Evolutionary conservation across 2,329 filamentous ascomycete genomes (phyloP).

Genomic region (Phaeosphaeriaceae sp.): DNA sequence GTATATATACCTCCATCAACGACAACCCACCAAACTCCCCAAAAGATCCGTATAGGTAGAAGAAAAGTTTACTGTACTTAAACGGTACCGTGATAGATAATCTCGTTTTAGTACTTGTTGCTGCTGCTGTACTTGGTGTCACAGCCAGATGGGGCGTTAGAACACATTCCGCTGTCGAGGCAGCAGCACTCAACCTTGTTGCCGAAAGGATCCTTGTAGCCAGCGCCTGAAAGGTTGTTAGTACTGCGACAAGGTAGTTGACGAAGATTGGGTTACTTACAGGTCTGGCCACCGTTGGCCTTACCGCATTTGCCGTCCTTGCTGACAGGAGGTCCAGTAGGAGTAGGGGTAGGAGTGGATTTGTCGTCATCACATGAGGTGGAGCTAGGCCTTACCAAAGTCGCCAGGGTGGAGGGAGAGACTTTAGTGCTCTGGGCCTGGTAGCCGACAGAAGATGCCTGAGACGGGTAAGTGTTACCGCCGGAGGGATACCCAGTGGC

Average conservation of each 20-base stretch:
- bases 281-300: constrained; percentile 29
- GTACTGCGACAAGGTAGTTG: neutral
- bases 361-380: constrained; percentile 18
- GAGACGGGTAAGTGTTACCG: neutral
- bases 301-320: constrained; percentile 35
- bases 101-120: constrained; percentile 20
- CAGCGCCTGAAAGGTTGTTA: constrained; percentile 7
- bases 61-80: too few relatives aligned
- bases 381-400: constrained; percentile 16
- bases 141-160: constrained; percentile 30
- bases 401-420: neutral
- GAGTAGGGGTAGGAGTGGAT: constrained; percentile 15
- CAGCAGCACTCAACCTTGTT: constrained; percentile 34
- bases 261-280: constrained; percentile 8
- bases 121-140: constrained; percentile 38
- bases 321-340: constrained; percentile 20
- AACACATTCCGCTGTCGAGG: constrained; percentile 27
- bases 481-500: constrained; percentile 2
- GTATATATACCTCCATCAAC: too few relatives aligned
- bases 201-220: constrained; percentile 29
- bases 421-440: too few relatives aligned
- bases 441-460: constrained; percentile 3
- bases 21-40: neutral
- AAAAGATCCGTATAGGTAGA: neutral
- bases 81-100: neutral